A percentile compares a stretch with the other conserved stretches of the same genome.
Conservation (phyloP, 2,329 filamentous ascomycete species). For the Botryosphaeria agaves region DNA sequence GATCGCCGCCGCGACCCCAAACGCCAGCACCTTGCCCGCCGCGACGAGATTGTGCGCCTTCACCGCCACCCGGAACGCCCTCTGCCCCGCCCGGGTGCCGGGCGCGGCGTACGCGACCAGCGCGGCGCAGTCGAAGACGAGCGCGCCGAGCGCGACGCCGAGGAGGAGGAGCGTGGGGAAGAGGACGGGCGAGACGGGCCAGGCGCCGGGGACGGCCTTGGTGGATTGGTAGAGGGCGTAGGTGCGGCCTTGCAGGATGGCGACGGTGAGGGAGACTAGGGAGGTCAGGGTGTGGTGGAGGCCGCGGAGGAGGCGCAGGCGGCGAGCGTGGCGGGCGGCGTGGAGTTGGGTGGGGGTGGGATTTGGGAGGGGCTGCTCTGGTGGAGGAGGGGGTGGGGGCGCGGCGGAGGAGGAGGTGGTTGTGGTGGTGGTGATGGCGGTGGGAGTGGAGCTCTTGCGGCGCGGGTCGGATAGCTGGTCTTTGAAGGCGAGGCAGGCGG, state of each 20-base stretch:
- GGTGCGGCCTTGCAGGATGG: neutral
- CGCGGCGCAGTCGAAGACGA: neutral
- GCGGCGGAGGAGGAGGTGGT: neutral
- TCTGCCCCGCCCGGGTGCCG: neutral
- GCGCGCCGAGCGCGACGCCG: neutral
- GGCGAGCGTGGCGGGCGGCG: neutral
- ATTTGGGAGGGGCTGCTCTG: too few species aligned
- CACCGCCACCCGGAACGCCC: neutral
- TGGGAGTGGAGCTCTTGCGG: neutral
- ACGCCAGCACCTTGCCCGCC: neutral
- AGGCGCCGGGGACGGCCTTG: neutral
- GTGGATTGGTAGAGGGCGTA: neutral
- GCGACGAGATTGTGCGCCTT: neutral
- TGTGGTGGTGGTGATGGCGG: too few species aligned
- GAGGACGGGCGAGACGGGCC: neutral
- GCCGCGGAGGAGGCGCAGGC: neutral
- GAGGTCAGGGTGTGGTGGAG: neutral
- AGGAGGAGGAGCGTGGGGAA: neutral
- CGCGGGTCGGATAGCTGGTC: neutral
- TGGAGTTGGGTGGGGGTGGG: neutral
- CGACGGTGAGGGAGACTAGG: neutral
- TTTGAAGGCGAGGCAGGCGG: neutral
- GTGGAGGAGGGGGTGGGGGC: neutral
- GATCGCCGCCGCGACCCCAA: neutral
- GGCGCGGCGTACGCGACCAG: neutral